Evolutionary conservation across 108 stramenopile genomes (phyloP), one percentile per base, ranked within the genome.

Genomic region (Discostella pseudostelligera): DNA sequence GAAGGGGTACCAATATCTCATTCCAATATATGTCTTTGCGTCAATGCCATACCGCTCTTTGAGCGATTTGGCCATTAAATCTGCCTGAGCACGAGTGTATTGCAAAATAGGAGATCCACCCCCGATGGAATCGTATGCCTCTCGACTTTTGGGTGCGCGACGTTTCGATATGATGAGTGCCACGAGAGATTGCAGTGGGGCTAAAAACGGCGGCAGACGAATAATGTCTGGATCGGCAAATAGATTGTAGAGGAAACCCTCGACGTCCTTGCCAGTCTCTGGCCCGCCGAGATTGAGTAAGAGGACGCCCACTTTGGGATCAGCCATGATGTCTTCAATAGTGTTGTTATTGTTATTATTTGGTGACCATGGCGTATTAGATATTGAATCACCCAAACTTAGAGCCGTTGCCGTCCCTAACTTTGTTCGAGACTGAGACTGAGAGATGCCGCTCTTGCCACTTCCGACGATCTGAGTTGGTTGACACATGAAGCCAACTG

Each of bases 151-250:
- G 9, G 96, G 96, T 8, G 98, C 96, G 14, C 98, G 81, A 44
- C 89, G 79, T 62, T 95, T 92, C 50, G 96, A 86, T 45, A 97
- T 93, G 14, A 95, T 65, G 21, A 65, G 64, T 32, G 96, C 96
- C 66, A 96, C 86, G 11, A 82, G 49, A 28, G 65, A 79, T 72
- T 96, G 96, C 17, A 96, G 80, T 5, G 87, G 85, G 16, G 90
- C 61, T 39, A 96, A 78, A 40, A 83, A 70, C 8, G 78, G 62
- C 8, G 96, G 96, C 12, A 97, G 79, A 22, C 96, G 95, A 65
- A 99, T 99, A 67, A 99, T 99, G 68, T 99, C 98, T 14, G 96
- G 96, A 74, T 99, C 97, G 36, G 96, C 94, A 78, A 99, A 99
- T 19, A 99, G 78, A 69, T 99, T 99, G 86, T 88, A 99, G 55